phyloP scores from a whole-genome alignment of 2,329 filamentous ascomycete genomes.

The Aspergillus hortae region DNA sequence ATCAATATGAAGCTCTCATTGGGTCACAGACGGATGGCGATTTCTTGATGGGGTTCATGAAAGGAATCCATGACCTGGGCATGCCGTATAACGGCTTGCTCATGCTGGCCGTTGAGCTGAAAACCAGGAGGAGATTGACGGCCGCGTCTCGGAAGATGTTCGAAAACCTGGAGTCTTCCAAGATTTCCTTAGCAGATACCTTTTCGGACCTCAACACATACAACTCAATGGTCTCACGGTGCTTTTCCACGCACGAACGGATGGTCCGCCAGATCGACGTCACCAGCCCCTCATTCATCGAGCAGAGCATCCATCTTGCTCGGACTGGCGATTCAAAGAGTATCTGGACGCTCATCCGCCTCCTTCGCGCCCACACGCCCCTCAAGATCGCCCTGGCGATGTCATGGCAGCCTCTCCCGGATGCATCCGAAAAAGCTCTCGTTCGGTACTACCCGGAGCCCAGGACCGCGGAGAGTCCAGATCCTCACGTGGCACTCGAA shows the following conservation, averaged over 20 bases:
- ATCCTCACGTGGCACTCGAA: slow-evolving; percentile 36
- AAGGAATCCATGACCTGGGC: slow-evolving; percentile 25
- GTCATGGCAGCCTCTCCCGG: slow-evolving; percentile 23
- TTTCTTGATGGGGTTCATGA: slow-evolving; percentile 25
- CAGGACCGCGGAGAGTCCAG: slow-evolving; percentile 21
- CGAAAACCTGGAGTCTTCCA: slow-evolving; percentile 23
- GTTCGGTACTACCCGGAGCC: slow-evolving; percentile 23
- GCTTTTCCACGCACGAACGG: slow-evolving; percentile 27
- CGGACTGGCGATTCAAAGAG: slow-evolving; percentile 25
- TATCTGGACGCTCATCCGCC: slow-evolving; percentile 28
- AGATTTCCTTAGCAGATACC: slow-evolving; percentile 23
- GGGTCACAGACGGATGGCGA: slow-evolving; percentile 12
- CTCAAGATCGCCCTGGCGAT: slow-evolving; percentile 36
- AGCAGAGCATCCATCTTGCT: slow-evolving; percentile 28
- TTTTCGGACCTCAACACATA: slow-evolving; percentile 26
- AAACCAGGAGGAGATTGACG: slow-evolving; percentile 20
- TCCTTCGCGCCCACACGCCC: slow-evolving; percentile 35
- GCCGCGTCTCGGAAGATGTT: slow-evolving; percentile 22
- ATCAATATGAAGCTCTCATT: slow-evolving; percentile 24
- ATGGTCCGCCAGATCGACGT: slow-evolving; percentile 32
- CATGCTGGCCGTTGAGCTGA: slow-evolving; percentile 25
- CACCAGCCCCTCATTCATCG: slow-evolving; percentile 29
- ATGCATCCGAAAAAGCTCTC: slow-evolving; percentile 22
- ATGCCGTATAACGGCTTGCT: slow-evolving; percentile 30
- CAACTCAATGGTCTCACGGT: slow-evolving; percentile 22